Percentiles rank a stretch among this genome's conserved stretches.
Conservation (phyloP, 352 stramenopile species). For the Pythium folliculosum region DNA sequence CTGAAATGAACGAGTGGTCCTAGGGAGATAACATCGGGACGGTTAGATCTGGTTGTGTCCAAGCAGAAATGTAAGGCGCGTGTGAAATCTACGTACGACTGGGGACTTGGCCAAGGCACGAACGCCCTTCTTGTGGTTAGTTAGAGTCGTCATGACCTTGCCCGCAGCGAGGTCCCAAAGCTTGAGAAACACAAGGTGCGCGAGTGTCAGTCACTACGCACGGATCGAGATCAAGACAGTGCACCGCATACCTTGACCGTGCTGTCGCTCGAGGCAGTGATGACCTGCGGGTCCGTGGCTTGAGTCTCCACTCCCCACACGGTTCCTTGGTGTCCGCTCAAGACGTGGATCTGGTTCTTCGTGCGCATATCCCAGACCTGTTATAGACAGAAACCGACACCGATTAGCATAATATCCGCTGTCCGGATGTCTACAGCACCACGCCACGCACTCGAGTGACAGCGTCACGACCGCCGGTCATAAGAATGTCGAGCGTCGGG, state of each 20-base stretch:
- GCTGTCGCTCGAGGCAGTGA: conserved; percentile 92
- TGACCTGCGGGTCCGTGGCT: conserved; percentile 94
- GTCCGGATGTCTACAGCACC: neutral
- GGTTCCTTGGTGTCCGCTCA: conserved; percentile 97
- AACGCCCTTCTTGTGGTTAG: conserved; percentile 99
- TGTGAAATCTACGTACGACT: conserved; percentile 48
- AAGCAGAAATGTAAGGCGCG: neutral
- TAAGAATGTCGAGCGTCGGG: conserved; percentile 97
- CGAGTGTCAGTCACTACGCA: neutral
- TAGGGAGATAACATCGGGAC: conserved; percentile 8
- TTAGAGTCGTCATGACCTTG: conserved; percentile 98
- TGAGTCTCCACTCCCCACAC: conserved; percentile 96
- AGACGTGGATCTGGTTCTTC: conserved; percentile 97
- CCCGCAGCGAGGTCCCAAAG: conserved; percentile 98
- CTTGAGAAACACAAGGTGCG: conserved; percentile 29
- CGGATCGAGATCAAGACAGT: too few species aligned
- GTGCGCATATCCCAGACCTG: conserved; percentile 99
- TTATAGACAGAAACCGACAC: neutral
- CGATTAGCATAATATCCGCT: too few species aligned
- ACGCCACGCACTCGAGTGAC: conserved; percentile 64
- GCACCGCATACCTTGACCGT: conserved; percentile 86
- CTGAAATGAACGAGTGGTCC: conserved; percentile 98
- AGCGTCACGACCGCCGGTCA: conserved; percentile 95
- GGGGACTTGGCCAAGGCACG: conserved; percentile 90
- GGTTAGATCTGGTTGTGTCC: neutral